Evolutionary conservation across 163 green algal species (phyloP).

Genomic region (Chlorella variabilis): DNA sequence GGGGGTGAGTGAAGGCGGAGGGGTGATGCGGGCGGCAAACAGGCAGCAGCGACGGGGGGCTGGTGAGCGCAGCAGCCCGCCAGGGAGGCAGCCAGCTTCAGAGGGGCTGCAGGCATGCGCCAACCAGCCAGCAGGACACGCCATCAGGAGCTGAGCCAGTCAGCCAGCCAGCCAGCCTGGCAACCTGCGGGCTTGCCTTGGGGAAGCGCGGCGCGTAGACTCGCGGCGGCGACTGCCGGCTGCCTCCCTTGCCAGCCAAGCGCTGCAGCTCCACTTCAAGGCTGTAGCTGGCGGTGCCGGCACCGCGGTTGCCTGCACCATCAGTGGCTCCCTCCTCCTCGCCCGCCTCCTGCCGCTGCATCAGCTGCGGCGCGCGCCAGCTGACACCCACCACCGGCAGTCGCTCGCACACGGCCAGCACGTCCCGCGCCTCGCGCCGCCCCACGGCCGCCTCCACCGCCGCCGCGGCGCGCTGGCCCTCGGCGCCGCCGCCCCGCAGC

Average conservation of each 20-base stretch:
- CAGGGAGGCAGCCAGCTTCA: no score
- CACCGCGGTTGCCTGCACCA: conserved; percentile 8
- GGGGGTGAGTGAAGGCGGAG: neutral
- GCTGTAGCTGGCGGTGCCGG: conserved; percentile 37
- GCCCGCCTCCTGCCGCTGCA: neutral
- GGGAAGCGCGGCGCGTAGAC: conserved; percentile 88
- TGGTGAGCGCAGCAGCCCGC: no score
- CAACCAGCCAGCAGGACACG: neutral
- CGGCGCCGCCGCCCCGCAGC: neutral
- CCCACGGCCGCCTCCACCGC: conserved; percentile 51
- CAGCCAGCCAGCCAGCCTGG: conserved; percentile 91
- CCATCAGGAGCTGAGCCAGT: neutral
- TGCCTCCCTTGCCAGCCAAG: conserved; percentile 27
- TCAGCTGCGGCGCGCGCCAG: conserved; percentile 44
- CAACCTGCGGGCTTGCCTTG: conserved; percentile 79
- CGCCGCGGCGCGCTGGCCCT: neutral
- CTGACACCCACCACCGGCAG: conserved; percentile 67
- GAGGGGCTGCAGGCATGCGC: neutral
- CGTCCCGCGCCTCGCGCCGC: conserved; percentile 22
- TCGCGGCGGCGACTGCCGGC: conserved; percentile 43
- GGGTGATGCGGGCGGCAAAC: neutral
- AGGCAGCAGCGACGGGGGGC: no score
- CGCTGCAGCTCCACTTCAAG: conserved; percentile 63
- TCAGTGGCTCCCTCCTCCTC: neutral
- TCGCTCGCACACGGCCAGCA: conserved; percentile 59